Percentiles rank a stretch among this genome's conserved stretches.
phyloP scores from a whole-genome alignment of 2,329 filamentous ascomycete species.

The Xenosphaeropsis pyriputrescens region DNA sequence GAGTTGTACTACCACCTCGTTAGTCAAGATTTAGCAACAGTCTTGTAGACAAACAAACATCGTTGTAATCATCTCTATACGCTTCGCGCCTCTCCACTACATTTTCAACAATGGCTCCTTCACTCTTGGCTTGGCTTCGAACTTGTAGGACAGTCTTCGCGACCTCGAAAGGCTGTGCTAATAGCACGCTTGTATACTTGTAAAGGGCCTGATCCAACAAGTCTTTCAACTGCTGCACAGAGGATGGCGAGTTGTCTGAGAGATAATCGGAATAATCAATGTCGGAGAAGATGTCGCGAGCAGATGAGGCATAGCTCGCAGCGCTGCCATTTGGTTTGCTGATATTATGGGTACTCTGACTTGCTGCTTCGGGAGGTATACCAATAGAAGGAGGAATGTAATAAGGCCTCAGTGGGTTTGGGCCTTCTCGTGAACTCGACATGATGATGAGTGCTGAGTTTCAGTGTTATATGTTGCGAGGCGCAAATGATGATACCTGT shows the following conservation, averaged over 20 bases:
- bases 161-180: constrained; percentile 93
- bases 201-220: constrained; percentile 75
- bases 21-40: constrained; percentile 1
- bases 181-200: constrained; percentile 80
- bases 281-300: constrained; percentile 77
- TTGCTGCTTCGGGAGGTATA: constrained; percentile 25
- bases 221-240: constrained; percentile 59
- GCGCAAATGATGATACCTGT: no score
- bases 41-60: constrained; percentile 7
- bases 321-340: constrained; percentile 17
- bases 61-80: constrained; percentile 11
- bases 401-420: constrained; percentile 45
- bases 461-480: no score
- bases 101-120: constrained; percentile 7
- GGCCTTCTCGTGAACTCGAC: constrained; percentile 31
- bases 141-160: constrained; percentile 88
- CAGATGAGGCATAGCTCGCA: constrained; percentile 45
- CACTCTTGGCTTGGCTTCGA: constrained; percentile 29
- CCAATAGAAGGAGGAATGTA: constrained; percentile 53
- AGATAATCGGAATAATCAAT: constrained; percentile 86
- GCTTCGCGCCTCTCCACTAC: constrained; percentile 6
- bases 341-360: constrained; percentile 17
- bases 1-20: constrained; percentile 24
- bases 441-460: constrained; percentile 16
- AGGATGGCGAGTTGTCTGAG: constrained; percentile 59